Base-by-base conservation (phyloP, 305 asterid genomes). In the Ruellia speciosa region DNA sequence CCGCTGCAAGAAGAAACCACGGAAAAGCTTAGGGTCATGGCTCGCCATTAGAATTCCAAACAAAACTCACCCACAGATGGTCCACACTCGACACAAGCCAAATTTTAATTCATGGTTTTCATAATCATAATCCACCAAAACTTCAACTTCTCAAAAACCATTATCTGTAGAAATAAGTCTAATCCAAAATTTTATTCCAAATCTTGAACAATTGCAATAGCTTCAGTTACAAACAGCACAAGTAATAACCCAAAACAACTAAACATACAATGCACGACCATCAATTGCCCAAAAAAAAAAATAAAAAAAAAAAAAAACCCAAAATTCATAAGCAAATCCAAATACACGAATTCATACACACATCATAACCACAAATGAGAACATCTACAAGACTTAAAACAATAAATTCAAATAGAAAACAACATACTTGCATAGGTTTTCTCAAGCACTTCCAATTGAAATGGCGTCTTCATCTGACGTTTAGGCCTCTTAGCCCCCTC, bases 391-490 rank as follows among this genome's bases (percentile, higher is more conserved):
- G 18, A 47, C 28, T 51, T 16, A 46, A n/a, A 9, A 11, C 34
- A 37, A 37, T 6, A 37, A 37, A 37, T 24, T 24, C 41, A 37
- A 37, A 37, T 37, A 6, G 41, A 37, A 37, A 37, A 19, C 55
- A 10, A 45, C 86, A 65, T 84, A 93, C 99, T 75, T 37, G 89
- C 69, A 75, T 84, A 93, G 60, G 95, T 84, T 63, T 76, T 78
- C 72, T 93, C 99, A 13, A 93, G 95, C 70, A 68, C 73, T 66
- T 82, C 84, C 86, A 93, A 83, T 80, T 93, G 99, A 72, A 75
- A 84, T 6, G 97, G 97, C 62, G 99, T 93, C 83, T 93, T 93
- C 99, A 93, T 93, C 94, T 88, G 99, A 37, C 99, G 87, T 67
- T 88, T 93, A 48, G 99, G 89, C 75, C 86, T 73, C 92, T 86